Conservation (phyloP, 352 stramenopile genomes). For the Globisporangium irregulare region DNA sequence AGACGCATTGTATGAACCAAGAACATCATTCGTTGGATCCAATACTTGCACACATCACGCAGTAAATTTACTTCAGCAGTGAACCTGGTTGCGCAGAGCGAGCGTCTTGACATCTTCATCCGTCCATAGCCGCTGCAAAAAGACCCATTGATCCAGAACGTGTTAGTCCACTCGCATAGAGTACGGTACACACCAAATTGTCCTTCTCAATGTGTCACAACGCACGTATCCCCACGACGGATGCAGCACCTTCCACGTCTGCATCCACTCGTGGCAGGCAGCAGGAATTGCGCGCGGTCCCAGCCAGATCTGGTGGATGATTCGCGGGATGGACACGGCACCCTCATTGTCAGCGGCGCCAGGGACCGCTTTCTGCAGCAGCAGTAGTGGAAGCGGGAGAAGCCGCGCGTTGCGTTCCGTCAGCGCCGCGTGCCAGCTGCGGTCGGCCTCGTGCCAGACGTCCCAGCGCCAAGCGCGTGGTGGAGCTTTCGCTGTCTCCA, state of each 20-base stretch:
- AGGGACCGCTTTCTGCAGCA: neutral
- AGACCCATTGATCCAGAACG: neutral
- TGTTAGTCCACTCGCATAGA: neutral
- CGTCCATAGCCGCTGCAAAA: slow-evolving; percentile 42
- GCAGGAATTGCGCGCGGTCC: slow-evolving; percentile 28
- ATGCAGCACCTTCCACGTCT: slow-evolving; percentile 45
- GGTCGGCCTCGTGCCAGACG: slow-evolving; percentile 31
- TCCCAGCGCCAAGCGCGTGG: slow-evolving; percentile 27
- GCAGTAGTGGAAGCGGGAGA: neutral
- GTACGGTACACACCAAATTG: neutral
- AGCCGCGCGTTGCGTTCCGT: slow-evolving; percentile 18
- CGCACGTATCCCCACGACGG: slow-evolving; percentile 34
- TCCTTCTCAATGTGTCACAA: neutral
- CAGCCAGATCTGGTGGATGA: slow-evolving; percentile 79
- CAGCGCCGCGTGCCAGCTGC: slow-evolving; percentile 26
- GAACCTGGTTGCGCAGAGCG: slow-evolving; percentile 32
- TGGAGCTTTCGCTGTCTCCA: neutral
- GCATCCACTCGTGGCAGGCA: slow-evolving; percentile 32
- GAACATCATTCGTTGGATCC: neutral
- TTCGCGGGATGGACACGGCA: slow-evolving; percentile 27
- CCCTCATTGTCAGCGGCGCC: neutral
- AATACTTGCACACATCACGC: neutral
- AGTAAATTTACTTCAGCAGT: neutral
- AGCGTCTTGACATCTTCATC: slow-evolving; percentile 34
- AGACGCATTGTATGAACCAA: slow-evolving; percentile 3